Percentiles rank a stretch among this genome's conserved stretches.
Conservation (phyloP, 1,139 yeast species). For the Magnusiomyces ingens region DNA sequence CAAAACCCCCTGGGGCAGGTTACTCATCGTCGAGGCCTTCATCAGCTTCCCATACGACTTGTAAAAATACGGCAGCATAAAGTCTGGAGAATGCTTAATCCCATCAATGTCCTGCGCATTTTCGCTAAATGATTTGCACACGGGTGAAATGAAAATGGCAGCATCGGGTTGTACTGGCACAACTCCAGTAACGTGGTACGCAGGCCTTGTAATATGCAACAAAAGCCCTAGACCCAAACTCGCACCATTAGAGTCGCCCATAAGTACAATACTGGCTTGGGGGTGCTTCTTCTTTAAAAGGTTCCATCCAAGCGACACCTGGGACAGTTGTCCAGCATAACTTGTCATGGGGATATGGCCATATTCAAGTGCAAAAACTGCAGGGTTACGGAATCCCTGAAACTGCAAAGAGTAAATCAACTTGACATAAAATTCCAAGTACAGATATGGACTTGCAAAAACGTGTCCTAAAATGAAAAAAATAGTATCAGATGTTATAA, state of each 20-base stretch:
- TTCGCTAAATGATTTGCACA: not conserved
- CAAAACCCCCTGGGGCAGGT: conserved; percentile 15
- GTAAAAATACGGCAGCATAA: conserved; percentile 5
- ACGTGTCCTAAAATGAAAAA: conserved; percentile 18
- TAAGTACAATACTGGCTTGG: conserved; percentile 28
- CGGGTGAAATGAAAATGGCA: conserved; percentile 37
- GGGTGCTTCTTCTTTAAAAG: conserved; percentile 24
- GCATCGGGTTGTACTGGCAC: conserved; percentile 32
- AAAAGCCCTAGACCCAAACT: conserved; percentile 35
- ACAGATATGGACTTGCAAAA: conserved; percentile 31
- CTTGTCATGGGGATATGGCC: conserved; percentile 24
- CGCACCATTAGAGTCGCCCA: conserved; percentile 43
- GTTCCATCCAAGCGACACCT: conserved; percentile 31
- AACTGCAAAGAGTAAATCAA: conserved; percentile 35
- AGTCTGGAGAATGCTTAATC: not conserved
- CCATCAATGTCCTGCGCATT: not conserved
- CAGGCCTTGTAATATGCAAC: conserved; percentile 32
- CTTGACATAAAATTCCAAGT: conserved; percentile 36
- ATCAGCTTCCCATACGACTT: conserved; percentile 3
- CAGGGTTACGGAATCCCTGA: conserved; percentile 43
- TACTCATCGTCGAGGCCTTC: not conserved
- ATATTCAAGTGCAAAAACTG: conserved; percentile 35
- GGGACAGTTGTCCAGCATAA: conserved; percentile 28
- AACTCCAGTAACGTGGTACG: conserved; percentile 18
- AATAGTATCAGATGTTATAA: conserved; percentile 20